Evolutionary conservation across 495 filamentous ascomycete species (phyloP), one percentile per base, ranked within the genome.

Genomic region (Aspergillus cavernicola): DNA sequence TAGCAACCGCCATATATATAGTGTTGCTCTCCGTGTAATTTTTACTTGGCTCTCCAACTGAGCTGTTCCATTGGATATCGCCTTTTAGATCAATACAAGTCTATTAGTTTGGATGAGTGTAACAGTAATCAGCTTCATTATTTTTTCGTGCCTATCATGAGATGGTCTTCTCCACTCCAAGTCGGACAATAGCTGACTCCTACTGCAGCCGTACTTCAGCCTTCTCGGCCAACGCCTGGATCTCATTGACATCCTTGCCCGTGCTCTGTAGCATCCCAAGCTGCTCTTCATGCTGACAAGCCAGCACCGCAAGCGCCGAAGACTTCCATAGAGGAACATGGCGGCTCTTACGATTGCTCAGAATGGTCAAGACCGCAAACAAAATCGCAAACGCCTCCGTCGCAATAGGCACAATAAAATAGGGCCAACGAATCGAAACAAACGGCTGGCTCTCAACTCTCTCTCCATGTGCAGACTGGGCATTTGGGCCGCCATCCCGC

Each of bases 281-380:
- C 29, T 10, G 52, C 37, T 60, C 53, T 28, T 60, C 58, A 38
- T 53, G 32, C 23, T 22, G 49, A 42, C 53, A 56, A 50, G 54
- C 54, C 50, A 61, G 46, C 28, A 61, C 50, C 19, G 58, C 58
- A 40, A 61, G 58, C 37, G 50, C 31, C 26, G 58, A 61, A 20
- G 58, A 61, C 39, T 61, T 61, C 58, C 54, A 61, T n/a, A 61
- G 26, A 12, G 58, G 58, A 24, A 61, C 50, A 29, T 29, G 18
- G 33, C 50, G 45, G n/a, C 58, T 57, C 50, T 15, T 40, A 12
- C 58, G 50, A 54, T 61, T 61, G 38, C 41, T 46, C 9, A 57
- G 40, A 19, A 57, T 41, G 32, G 38, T 61, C 38, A 55, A 48
- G 33, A 55, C 40, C 8, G 54, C 50, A 44, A 61, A 61, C 50